These are phyloP conservation scores for Biscogniauxia sp. DNA, from an alignment of 2,329 filamentous ascomycete genomes.

Conservation along the genomic window DNA sequence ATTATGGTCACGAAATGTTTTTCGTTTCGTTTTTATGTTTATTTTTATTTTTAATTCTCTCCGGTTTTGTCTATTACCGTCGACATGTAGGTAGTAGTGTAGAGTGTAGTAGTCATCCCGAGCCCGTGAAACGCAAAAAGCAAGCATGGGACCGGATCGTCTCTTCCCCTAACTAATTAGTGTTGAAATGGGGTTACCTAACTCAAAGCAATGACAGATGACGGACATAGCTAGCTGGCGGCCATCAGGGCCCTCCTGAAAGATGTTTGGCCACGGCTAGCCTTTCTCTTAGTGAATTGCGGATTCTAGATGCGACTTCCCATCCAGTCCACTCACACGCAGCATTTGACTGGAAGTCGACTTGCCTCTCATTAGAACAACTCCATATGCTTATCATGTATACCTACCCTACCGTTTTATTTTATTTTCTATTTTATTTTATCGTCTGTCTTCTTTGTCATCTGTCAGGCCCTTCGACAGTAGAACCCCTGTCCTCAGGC, in stretches of 20 bases:
- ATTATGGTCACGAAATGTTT: no score
- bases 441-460: conserved; percentile 4
- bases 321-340: conserved; percentile 16
- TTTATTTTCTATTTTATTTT: conserved; percentile 18
- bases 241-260: conserved; percentile 15
- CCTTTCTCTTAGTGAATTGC: conserved; percentile 12
- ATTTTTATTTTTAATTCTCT: no score
- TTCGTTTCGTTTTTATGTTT: no score
- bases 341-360: conserved; percentile 14
- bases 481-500: conserved; percentile 26
- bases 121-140: conserved; percentile 31
- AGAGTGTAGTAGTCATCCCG: conserved; percentile 18
- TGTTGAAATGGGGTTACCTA: conserved; percentile 1
- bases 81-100: conserved; percentile 18
- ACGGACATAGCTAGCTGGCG: conserved; percentile 6
- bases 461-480: conserved; percentile 24
- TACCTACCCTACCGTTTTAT: conserved; percentile 23
- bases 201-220: conserved; percentile 10
- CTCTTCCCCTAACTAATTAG: conserved; percentile 13
- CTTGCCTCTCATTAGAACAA: conserved; percentile 18
- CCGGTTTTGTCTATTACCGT: conserved; percentile 12
- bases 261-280: conserved; percentile 3
- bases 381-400: conserved; percentile 11
- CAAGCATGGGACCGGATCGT: conserved; percentile 24
- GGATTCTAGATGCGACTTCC: conserved; percentile 19